These are phyloP conservation scores for Coemansia sp. DNA, from an alignment of 192 early-diverging fungal species.

Conservation along the genomic window DNA sequence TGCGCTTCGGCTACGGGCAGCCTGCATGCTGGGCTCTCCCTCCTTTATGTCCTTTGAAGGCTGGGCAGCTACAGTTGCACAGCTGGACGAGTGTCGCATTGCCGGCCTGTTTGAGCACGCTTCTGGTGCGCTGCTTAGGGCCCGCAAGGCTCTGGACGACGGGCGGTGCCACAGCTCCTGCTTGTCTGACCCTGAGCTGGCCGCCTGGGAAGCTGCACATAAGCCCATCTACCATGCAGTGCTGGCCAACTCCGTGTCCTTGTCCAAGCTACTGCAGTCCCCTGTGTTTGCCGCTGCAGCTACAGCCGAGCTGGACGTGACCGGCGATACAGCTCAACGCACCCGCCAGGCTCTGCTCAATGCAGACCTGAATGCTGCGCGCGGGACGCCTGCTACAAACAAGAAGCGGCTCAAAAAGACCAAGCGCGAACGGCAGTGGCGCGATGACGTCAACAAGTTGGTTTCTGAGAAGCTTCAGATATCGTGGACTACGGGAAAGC, in stretches of 20 bases:
- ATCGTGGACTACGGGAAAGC: slow-evolving; percentile 2
- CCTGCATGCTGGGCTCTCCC: slow-evolving; percentile 37
- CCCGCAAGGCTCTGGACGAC: background rate
- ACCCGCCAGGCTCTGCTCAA: slow-evolving; percentile 5
- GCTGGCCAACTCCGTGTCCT: slow-evolving; percentile 21
- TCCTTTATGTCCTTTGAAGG: slow-evolving; percentile 25
- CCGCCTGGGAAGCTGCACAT: slow-evolving; percentile 5
- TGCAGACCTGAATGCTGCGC: slow-evolving; percentile 1
- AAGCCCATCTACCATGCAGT: slow-evolving; percentile 15
- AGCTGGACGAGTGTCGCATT: slow-evolving; percentile 29
- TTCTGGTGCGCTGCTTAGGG: slow-evolving; percentile 1
- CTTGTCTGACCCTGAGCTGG: background rate
- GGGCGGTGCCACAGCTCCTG: background rate
- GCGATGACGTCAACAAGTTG: slow-evolving; percentile 6
- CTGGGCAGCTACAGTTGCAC: slow-evolving; percentile 18
- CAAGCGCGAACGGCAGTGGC: slow-evolving; percentile 19
- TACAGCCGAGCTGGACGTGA: slow-evolving; percentile 7
- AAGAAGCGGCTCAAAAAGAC: slow-evolving; percentile 16
- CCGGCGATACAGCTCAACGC: slow-evolving; percentile 16
- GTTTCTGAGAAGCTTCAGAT: slow-evolving; percentile 3
- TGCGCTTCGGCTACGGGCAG: slow-evolving; percentile 36
- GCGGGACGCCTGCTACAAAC: slow-evolving; percentile 3
- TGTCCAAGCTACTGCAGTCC: slow-evolving; percentile 14
- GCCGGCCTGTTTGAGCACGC: slow-evolving; percentile 36
- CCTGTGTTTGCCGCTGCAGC: background rate